Evolutionary conservation across 768 basidiomycete species (phyloP).

Genomic region (Brasilioporus rufonigricans): DNA sequence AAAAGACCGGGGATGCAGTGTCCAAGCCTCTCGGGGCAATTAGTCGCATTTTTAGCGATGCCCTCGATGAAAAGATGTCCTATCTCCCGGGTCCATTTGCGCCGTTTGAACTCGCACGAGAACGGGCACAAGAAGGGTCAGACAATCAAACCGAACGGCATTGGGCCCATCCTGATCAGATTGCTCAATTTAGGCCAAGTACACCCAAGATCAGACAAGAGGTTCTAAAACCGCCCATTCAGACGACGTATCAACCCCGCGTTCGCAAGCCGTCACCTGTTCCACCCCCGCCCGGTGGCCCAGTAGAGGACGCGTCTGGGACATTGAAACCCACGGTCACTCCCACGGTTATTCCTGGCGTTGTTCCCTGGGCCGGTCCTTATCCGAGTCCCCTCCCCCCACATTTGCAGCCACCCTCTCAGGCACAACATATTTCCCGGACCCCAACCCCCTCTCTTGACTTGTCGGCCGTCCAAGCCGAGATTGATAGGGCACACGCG

Average conservation of each 20-base stretch:
- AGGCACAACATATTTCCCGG: slow-evolving; percentile 58
- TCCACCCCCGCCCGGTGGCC: slow-evolving; percentile 17
- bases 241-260: slow-evolving; percentile 76
- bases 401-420: slow-evolving; percentile 38
- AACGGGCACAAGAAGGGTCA: slow-evolving; percentile 41
- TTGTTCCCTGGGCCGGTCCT: slow-evolving; percentile 40
- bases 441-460: slow-evolving; percentile 72
- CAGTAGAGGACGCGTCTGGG: slow-evolving; percentile 48
- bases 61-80: slow-evolving; percentile 66
- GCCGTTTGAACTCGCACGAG: slow-evolving; percentile 61
- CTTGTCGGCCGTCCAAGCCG: slow-evolving; percentile 63
- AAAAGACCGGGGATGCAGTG: slow-evolving; percentile 87
- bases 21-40: slow-evolving; percentile 91
- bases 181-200: slow-evolving; percentile 35
- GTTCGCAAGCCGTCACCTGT: slow-evolving; percentile 55
- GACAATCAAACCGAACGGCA: slow-evolving; percentile 34
- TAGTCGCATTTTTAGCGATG: slow-evolving; percentile 83
- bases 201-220: slow-evolving; percentile 29
- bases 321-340: neutral
- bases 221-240: slow-evolving; percentile 28
- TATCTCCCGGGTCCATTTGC: slow-evolving; percentile 70
- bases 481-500: slow-evolving; percentile 78
- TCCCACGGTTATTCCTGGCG: slow-evolving; percentile 36
- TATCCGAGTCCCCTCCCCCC: slow-evolving; percentile 25
- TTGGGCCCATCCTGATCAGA: slow-evolving; percentile 41